Percentiles rank a stretch among this genome's conserved stretches.
These are phyloP conservation scores for Leptodontidium sp. DNA, from an alignment of 2,329 filamentous ascomycete genomes.

Conservation along the genomic window DNA sequence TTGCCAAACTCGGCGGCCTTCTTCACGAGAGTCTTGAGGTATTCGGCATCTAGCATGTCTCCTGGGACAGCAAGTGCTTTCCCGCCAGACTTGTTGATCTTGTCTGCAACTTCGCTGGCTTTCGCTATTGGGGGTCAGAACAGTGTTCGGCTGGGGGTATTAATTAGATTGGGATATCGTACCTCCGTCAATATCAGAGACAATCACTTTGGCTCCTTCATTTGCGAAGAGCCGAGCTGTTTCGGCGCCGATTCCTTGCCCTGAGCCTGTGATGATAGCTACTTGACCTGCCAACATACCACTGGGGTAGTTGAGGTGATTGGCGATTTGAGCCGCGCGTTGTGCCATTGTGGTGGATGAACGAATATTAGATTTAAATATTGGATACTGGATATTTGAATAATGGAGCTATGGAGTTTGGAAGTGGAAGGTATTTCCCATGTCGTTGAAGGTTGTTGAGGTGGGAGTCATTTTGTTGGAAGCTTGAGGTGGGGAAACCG, in stretches of 20 bases:
- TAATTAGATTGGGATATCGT: conserved; percentile 40
- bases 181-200: conserved; percentile 84
- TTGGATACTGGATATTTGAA: too few relatives aligned
- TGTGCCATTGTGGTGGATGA: conserved; percentile 44
- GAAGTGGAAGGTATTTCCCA: not conserved
- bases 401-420: not conserved
- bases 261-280: conserved; percentile 87
- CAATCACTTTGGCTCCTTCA: conserved; percentile 84
- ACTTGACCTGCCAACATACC: conserved; percentile 82
- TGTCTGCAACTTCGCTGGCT: conserved; percentile 69
- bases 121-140: conserved; percentile 63
- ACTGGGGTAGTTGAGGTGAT: conserved; percentile 82
- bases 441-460: not conserved
- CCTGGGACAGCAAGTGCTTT: conserved; percentile 79
- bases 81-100: conserved; percentile 70
- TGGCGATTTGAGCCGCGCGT: conserved; percentile 75
- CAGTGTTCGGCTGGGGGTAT: not conserved
- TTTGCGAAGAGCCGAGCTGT: conserved; percentile 83
- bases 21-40: conserved; percentile 76
- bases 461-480: not conserved
- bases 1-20: conserved; percentile 80
- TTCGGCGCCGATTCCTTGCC: conserved; percentile 90
- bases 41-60: conserved; percentile 76
- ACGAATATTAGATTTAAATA: not conserved
- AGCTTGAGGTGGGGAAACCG: conserved; percentile 15